Conservation (phyloP, 495 filamentous ascomycete species). For the Xylaria palmicola region DNA sequence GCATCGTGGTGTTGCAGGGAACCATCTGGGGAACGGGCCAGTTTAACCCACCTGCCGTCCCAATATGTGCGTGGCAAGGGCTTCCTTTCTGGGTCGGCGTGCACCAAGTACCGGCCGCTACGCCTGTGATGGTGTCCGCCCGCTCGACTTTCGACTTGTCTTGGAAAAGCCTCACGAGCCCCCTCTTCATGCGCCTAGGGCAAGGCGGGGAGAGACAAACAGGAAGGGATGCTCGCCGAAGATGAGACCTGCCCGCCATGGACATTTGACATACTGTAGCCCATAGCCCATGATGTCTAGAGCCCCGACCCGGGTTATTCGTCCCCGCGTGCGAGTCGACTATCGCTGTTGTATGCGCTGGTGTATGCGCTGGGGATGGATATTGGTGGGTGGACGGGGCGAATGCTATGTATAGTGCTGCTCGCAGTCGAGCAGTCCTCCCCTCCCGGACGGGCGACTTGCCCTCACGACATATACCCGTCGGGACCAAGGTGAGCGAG, state of each 20-base stretch:
- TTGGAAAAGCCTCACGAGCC: neutral
- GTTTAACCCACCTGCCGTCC: neutral
- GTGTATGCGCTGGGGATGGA: too few relatives aligned
- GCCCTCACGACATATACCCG: too few relatives aligned
- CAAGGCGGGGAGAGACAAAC: neutral
- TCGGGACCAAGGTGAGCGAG: too few relatives aligned
- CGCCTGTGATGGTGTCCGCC: slow-evolving; percentile 6
- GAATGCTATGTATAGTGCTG: too few relatives aligned
- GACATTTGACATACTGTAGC: neutral
- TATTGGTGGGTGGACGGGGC: too few relatives aligned
- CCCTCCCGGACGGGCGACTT: too few relatives aligned
- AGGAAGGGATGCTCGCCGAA: neutral
- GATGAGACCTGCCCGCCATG: slow-evolving; percentile 6
- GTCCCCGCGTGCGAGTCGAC: too few relatives aligned
- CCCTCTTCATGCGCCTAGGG: neutral
- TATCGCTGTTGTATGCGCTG: too few relatives aligned
- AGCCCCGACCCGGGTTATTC: too few relatives aligned
- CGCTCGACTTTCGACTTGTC: neutral
- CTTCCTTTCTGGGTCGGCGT: neutral
- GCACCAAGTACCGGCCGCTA: too few relatives aligned
- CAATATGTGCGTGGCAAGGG: neutral
- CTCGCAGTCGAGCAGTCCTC: too few relatives aligned
- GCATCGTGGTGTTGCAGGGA: neutral
- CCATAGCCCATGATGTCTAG: neutral
- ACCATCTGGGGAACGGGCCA: neutral